phyloP scores from a whole-genome alignment of 768 basidiomycete genomes.

The Panaeolus cyanescens region DNA sequence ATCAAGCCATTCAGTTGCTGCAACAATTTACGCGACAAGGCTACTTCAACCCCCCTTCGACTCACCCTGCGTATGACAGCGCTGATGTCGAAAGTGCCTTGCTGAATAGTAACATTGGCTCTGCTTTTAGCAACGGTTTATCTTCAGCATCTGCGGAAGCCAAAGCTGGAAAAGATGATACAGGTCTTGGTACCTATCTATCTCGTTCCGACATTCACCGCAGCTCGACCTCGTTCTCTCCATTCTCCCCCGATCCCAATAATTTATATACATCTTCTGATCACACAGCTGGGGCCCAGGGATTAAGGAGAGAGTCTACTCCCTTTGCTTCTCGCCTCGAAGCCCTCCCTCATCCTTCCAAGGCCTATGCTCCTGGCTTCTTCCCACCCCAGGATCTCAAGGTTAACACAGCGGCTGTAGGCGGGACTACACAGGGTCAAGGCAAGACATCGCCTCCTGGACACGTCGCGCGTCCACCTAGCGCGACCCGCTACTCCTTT shows the following conservation, averaged over 20 bases:
- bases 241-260: slow-evolving; percentile 80
- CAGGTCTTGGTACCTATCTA: slow-evolving; percentile 11
- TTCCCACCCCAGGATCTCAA: slow-evolving; percentile 44
- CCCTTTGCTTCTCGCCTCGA: slow-evolving; percentile 37
- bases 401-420: slow-evolving; percentile 17
- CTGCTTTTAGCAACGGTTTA: not conserved
- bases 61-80: slow-evolving; percentile 5
- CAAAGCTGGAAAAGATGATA: slow-evolving; percentile 18
- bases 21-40: slow-evolving; percentile 54
- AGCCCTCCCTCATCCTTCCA: slow-evolving; percentile 47
- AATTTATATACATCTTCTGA: slow-evolving; percentile 35
- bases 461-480: slow-evolving; percentile 40
- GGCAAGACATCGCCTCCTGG: slow-evolving; percentile 43
- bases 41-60: slow-evolving; percentile 21
- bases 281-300: slow-evolving; percentile 10
- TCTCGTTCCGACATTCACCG: slow-evolving; percentile 38
- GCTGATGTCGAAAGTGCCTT: slow-evolving; percentile 20
- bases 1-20: slow-evolving; percentile 64
- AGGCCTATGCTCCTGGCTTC: slow-evolving; percentile 55
- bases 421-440: slow-evolving; percentile 2
- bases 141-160: not conserved
- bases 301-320: slow-evolving; percentile 34
- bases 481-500: slow-evolving; percentile 49
- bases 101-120: slow-evolving; percentile 9
- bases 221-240: slow-evolving; percentile 56